Conservation (phyloP, 2,329 filamentous ascomycete species). For the Cladobotryum protrusum region DNA sequence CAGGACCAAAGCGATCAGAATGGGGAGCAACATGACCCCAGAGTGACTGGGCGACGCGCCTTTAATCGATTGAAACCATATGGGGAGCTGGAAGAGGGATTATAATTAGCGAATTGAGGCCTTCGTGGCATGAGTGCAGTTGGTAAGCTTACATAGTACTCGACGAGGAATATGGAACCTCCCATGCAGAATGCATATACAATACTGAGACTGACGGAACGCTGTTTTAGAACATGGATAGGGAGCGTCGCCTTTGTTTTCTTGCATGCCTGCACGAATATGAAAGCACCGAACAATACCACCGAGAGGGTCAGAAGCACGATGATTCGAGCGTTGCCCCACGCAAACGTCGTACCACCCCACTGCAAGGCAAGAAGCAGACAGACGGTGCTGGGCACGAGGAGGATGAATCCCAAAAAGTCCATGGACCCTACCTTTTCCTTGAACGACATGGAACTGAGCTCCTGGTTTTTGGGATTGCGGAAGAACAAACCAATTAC, state of each 20-base stretch:
- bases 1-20: too few species aligned
- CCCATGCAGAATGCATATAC: constrained; percentile 29
- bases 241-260: constrained; percentile 34
- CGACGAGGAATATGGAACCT: constrained; percentile 17
- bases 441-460: too few species aligned
- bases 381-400: constrained; percentile 31
- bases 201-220: constrained; percentile 26
- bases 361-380: constrained; percentile 42
- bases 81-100: constrained; percentile 17
- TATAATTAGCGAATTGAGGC: too few species aligned
- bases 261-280: constrained; percentile 26
- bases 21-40: constrained; percentile 17
- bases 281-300: neutral
- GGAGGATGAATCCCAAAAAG: constrained; percentile 13
- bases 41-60: constrained; percentile 27
- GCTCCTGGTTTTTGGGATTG: too few species aligned
- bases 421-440: neutral
- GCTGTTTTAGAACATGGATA: constrained; percentile 30
- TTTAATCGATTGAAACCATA: constrained; percentile 36
- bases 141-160: constrained; percentile 19
- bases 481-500: too few species aligned
- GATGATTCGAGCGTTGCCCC: constrained; percentile 13
- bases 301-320: constrained; percentile 2
- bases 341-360: constrained; percentile 30
- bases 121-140: too few species aligned